Evolutionary conservation across 345 rosid genomes (phyloP).

Genomic region (Salix brachista): DNA sequence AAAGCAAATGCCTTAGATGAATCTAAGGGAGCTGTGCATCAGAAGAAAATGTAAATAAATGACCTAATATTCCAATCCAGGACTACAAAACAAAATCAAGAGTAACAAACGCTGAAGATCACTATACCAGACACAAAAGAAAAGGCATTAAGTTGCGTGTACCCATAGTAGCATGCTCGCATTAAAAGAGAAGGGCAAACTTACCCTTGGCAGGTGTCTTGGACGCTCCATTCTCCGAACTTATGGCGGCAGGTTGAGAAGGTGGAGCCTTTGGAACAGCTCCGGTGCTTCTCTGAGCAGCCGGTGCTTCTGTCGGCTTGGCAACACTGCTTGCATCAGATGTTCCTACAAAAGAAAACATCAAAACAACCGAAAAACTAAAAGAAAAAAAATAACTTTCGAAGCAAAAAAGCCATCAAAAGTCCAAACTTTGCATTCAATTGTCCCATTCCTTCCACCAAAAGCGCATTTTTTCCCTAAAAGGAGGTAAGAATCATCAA

Average conservation of each 20-base stretch:
- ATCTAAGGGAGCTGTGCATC: constrained; percentile 45
- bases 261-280: constrained; percentile 78
- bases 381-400: background rate
- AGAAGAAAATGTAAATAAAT: constrained; percentile 4
- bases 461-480: background rate
- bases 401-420: background rate
- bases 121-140: background rate
- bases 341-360: constrained; percentile 30
- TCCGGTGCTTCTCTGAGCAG: constrained; percentile 39
- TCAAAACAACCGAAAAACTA: background rate
- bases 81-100: background rate
- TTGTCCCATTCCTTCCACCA: background rate
- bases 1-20: constrained; percentile 60
- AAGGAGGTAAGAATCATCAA: background rate
- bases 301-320: constrained; percentile 41
- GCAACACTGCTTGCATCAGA: constrained; percentile 38
- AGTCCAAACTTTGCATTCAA: background rate
- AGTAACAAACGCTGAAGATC: background rate
- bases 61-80: background rate
- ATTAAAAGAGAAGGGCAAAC: background rate
- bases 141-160: background rate
- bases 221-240: constrained; percentile 31
- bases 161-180: background rate
- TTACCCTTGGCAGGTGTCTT: constrained; percentile 57
- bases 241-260: constrained; percentile 66